Percentiles rank a stretch among this genome's conserved stretches.
Conservation (phyloP, 1,139 yeast species). For the Pneumocystis sp. region DNA sequence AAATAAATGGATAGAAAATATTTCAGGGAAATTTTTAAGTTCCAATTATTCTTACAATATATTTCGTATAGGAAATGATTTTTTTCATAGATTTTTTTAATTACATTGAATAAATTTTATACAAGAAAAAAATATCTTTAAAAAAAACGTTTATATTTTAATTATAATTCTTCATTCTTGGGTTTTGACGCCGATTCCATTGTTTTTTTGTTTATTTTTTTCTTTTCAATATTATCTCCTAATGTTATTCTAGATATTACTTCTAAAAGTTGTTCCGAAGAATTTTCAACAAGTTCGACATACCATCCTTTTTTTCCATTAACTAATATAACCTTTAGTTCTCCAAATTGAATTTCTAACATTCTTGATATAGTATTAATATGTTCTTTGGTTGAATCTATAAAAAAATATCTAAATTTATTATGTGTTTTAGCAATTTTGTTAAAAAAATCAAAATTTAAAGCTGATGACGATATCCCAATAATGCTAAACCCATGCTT, state of each 20-base stretch:
- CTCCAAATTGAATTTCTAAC: not conserved
- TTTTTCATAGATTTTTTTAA: not conserved
- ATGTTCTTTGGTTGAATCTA: not conserved
- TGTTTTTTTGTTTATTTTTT: not conserved
- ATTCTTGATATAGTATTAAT: not conserved
- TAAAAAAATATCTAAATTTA: not conserved
- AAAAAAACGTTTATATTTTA: not conserved
- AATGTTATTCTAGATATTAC: not conserved
- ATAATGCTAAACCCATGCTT: not conserved
- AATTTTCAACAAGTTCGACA: not conserved
- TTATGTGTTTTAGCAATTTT: not conserved
- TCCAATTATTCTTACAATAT: not conserved
- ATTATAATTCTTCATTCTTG: not conserved
- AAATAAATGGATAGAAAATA: not conserved
- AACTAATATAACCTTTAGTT: not conserved
- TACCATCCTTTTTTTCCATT: slow-evolving; percentile 1
- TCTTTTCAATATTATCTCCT: not conserved
- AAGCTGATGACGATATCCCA: not conserved
- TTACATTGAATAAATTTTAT: not conserved
- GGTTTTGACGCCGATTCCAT: not conserved
- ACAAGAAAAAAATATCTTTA: not conserved
- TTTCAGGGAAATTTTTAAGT: not conserved
- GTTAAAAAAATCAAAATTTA: not conserved
- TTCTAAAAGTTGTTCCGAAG: not conserved
- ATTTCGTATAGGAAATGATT: not conserved